Base-by-base conservation (phyloP, 2,329 filamentous ascomycete species). In the Talaromyces sp. region DNA sequence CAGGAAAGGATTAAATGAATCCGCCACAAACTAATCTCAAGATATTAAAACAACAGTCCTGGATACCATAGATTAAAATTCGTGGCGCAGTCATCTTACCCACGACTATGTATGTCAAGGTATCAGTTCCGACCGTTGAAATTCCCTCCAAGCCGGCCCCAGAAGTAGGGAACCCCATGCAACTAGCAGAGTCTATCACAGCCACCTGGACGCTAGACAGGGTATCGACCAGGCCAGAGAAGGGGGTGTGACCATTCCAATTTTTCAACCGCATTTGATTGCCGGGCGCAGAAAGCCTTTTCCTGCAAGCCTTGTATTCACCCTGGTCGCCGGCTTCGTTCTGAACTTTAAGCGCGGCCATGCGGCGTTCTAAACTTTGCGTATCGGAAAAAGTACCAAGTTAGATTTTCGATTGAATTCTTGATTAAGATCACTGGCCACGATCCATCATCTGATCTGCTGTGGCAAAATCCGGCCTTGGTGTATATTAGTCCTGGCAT, bases 151-250 rank as follows among this genome's bases (percentile, higher is more conserved):
- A 48, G 19, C 42, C 43, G 45, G 35, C 41, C 35, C 39, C 30
- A 45, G 47, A 30, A 27, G 30, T 40, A 24, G 36, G 54, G 30
- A 41, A 42, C 54, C 41, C 35, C 29, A 51, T 59, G 54, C 57
- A 55, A 47, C 52, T 54, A 58, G 42, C 39, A 52, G 51, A 53
- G 51, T 53, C 49, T 57, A 57, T 53, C 46, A 49, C 51, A 55
- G 57, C 55, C 55, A 60, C 55, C 6, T 3, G 17, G 14, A 30
- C 9, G 20, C 11, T 10, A 32, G 45, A 51, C 42, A 47, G 30
- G 50, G 47, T 47, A 54, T 52, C 8, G 46, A 49, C 45, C 32
- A 20, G 35, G 42, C 17, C 35, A 11, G 9, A 41, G 24, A 20
- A 19, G 44, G 51, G 48, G 39, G 43, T 53, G 52, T 57, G 56